Percentiles rank a stretch among this genome's conserved stretches.
Conservation (phyloP, 2,329 filamentous ascomycete genomes). For the Aureobasidium subglaciale region DNA sequence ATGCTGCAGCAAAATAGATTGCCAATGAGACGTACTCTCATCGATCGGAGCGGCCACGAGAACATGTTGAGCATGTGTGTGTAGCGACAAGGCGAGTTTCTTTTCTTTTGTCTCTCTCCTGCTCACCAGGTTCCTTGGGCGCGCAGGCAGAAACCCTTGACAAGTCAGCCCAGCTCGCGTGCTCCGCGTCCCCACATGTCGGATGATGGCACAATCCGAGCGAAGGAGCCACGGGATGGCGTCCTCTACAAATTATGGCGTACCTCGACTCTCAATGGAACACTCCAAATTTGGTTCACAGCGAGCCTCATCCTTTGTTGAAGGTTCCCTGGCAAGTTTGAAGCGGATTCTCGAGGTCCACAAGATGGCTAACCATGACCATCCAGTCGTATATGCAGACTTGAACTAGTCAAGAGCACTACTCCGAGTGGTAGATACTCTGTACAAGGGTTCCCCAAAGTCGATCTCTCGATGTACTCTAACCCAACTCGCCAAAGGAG, state of each 20-base stretch:
- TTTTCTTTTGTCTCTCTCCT: background rate
- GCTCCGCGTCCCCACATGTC: conserved; percentile 11
- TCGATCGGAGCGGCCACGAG: background rate
- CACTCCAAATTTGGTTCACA: background rate
- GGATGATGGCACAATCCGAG: conserved; percentile 8
- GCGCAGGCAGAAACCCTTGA: background rate
- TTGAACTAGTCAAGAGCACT: background rate
- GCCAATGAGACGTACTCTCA: background rate
- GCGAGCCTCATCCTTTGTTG: background rate
- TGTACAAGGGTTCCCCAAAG: background rate
- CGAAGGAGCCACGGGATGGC: background rate
- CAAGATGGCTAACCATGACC: too few species aligned
- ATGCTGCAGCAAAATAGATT: background rate
- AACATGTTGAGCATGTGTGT: background rate
- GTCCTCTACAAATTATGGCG: background rate
- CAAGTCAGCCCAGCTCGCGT: conserved; percentile 12
- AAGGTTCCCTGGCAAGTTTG: background rate
- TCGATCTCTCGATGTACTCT: background rate
- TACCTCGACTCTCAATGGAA: background rate
- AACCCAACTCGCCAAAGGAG: background rate
- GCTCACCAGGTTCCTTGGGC: background rate
- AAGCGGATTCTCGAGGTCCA: too few species aligned
- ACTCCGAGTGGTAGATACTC: too few species aligned
- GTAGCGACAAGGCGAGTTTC: background rate
- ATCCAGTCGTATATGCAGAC: too few species aligned